Base-by-base conservation (phyloP, 2,329 filamentous ascomycete genomes). In the Blastomyces percursus region DNA sequence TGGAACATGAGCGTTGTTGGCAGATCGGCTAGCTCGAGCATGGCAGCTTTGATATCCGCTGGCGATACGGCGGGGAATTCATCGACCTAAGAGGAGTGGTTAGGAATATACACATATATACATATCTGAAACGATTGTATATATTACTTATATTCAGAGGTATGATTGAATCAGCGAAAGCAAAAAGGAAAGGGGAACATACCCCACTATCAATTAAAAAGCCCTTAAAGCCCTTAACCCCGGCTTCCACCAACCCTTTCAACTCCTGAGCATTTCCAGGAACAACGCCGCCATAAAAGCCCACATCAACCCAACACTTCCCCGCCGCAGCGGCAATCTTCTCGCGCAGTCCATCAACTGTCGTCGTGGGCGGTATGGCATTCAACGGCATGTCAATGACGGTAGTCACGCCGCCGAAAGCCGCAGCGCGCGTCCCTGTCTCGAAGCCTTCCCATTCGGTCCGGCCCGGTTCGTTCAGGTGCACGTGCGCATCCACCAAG, bases 371-470 rank as follows among this genome's bases (percentile, higher is more conserved):
- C 44, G 94, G 94, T 61, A 99, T 96, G 58, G 93, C 91, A 77
- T 99, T 99, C 65, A 97, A 77, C 42, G 94, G 94, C 94, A 99
- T 99, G 76, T 97, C 94, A 71, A 99, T 80, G 11, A 99, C 91
- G 0, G 94, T 97, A 4, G 94, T 99, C 32, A 97, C 94, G 69
- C 94, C 94, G 50, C 94, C 94, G 69, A 93, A 95, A 12, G 94
- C 94, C 3, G 94, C 94, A 42, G 94, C 94, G 69, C 90, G 84
- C 30, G 94, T 97, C 58, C 94, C 94, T 0, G 92, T 96, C 80
- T 88, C 89, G 80, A 99, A 99, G 12, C 94, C 94, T 73, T 99
- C 94, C 94, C 94, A 97, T 83, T 96, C 93, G 60, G 93, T 96
- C 63, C 94, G 85, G 51, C 94, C 94, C 0, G 94, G 94, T 78